Base-by-base conservation (phyloP, 2,329 filamentous ascomycete species). In the Cyclaneusma minus region DNA sequence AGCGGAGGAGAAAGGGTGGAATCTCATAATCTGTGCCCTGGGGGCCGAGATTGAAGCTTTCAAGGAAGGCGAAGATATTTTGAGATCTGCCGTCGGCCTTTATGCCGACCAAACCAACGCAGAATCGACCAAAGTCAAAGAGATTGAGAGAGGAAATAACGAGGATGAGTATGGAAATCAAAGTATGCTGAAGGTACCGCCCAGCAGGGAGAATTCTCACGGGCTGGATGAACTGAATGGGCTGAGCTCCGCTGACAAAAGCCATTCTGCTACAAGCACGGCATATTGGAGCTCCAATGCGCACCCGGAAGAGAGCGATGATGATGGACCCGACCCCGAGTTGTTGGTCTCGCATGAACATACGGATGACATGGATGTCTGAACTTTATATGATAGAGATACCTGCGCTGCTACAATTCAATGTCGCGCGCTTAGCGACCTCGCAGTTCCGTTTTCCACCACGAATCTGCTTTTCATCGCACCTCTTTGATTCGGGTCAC, bases 41-140 rank as follows among this genome's bases (percentile, higher is more conserved):
- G 76, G 78, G 1, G 79, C 80, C 0, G 80, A 82, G 45, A 43
- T 79, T 2, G 71, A 76, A 31, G 73, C 74, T 3, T 72, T 80
- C 33, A 54, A 53, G 16, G 64, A 74, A 39, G 72, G 71, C 1
- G 60, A 63, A 37, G 48, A 55, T 3, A 55, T 81, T 21, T 50
- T 81, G n/a, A 44, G 40, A 6, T 45, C 42, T 5, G 50, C 49
- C 4, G 38, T 60, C 17, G 43, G 39, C 4, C 39, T 36, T 2
- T 11, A 20, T 11, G 18, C 18, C 18, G 18, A 20, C 18, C 18
- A 8, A 11, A 8, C 18, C 8, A 20, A 8, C 8, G 8, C n/a
- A 20, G 18, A 20, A 20, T 11, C 8, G 8, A 20, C 18, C 8
- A n/a, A n/a, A n/a, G n/a, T n/a, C n/a, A n/a, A 29, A 10, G 30